Conservation (phyloP, 1,139 yeast species). For the Nakaseomyces bracarensis region DNA sequence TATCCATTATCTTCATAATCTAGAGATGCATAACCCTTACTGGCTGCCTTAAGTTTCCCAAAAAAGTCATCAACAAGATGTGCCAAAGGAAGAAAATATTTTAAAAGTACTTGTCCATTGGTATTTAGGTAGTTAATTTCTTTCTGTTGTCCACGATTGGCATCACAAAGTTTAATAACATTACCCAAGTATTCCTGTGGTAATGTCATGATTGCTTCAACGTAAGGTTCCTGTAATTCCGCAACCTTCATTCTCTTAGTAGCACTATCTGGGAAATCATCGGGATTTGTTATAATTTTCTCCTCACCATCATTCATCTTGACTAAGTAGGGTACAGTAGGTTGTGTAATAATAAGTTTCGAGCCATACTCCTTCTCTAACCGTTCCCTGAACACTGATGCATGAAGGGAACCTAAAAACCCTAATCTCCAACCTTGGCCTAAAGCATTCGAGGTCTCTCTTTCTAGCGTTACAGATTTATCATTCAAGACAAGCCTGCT, state of each 20-base stretch:
- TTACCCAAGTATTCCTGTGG: slow-evolving; percentile 85
- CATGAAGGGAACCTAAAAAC: slow-evolving; percentile 88
- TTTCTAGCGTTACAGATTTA: slow-evolving; percentile 78
- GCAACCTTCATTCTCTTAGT: slow-evolving; percentile 40
- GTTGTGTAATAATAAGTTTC: slow-evolving; percentile 83
- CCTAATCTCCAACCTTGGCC: slow-evolving; percentile 99
- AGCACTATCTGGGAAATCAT: slow-evolving; percentile 70
- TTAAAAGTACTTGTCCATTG: slow-evolving; percentile 74
- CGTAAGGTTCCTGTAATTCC: slow-evolving; percentile 75
- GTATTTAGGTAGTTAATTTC: slow-evolving; percentile 64
- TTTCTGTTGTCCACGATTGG: slow-evolving; percentile 71
- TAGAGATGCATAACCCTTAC: slow-evolving; percentile 87
- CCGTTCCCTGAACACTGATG: slow-evolving; percentile 87
- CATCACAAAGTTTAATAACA: slow-evolving; percentile 79
- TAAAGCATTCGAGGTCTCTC: slow-evolving; percentile 87
- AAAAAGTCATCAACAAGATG: slow-evolving; percentile 91
- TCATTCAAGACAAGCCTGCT: slow-evolving; percentile 84
- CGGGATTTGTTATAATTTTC: slow-evolving; percentile 73
- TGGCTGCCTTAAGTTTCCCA: slow-evolving; percentile 82
- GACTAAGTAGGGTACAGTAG: slow-evolving; percentile 88
- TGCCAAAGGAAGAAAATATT: slow-evolving; percentile 75
- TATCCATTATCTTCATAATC: slow-evolving; percentile 95
- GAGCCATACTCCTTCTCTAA: slow-evolving; percentile 92
- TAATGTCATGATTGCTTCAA: slow-evolving; percentile 81
- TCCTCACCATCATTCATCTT: slow-evolving; percentile 57